A percentile compares a stretch with the other conserved stretches of the same genome.
Conservation (phyloP, 2,329 filamentous ascomycete species). For the Bertia moriformis region DNA sequence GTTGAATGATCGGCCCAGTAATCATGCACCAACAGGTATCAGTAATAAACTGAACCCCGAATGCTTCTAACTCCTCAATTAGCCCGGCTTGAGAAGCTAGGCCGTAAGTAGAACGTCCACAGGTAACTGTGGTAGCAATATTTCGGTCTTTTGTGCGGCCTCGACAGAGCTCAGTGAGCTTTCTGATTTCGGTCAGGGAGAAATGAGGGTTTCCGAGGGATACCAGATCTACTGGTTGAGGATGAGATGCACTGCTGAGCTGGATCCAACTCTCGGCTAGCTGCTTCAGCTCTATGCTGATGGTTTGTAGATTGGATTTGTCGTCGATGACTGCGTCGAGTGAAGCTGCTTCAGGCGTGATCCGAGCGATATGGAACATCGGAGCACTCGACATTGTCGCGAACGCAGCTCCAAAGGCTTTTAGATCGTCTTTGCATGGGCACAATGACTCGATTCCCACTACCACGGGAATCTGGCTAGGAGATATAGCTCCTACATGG, state of each 20-base stretch:
- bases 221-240: slow-evolving; percentile 15
- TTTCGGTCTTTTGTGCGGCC: slow-evolving; percentile 8
- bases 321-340: slow-evolving; percentile 4
- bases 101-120: slow-evolving; percentile 5
- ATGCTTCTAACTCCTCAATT: slow-evolving; percentile 13
- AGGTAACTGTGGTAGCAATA: slow-evolving; percentile 5
- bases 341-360: slow-evolving; percentile 20
- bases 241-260: slow-evolving; percentile 7
- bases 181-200: slow-evolving; percentile 18
- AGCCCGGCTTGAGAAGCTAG: slow-evolving; percentile 12
- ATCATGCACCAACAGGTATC: slow-evolving; percentile 34
- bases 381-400: slow-evolving; percentile 23
- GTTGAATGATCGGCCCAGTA: slow-evolving; percentile 19
- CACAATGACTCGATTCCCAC: slow-evolving; percentile 13
- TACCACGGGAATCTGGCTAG: slow-evolving; percentile 17
- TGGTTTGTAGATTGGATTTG: too few species aligned
- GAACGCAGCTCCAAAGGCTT: slow-evolving; percentile 27
- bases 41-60: slow-evolving; percentile 22
- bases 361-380: slow-evolving; percentile 25
- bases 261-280: slow-evolving; percentile 5
- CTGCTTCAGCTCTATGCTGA: too few species aligned
- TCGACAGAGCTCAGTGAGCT: slow-evolving; percentile 13
- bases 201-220: slow-evolving; percentile 30
- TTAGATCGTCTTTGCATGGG: slow-evolving; percentile 16
- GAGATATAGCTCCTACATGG: slow-evolving; percentile 13